A percentile compares a stretch with the other conserved stretches of the same genome.
phyloP scores from a whole-genome alignment of 73 alveolate species.

The Paramecium sonneborni region DNA sequence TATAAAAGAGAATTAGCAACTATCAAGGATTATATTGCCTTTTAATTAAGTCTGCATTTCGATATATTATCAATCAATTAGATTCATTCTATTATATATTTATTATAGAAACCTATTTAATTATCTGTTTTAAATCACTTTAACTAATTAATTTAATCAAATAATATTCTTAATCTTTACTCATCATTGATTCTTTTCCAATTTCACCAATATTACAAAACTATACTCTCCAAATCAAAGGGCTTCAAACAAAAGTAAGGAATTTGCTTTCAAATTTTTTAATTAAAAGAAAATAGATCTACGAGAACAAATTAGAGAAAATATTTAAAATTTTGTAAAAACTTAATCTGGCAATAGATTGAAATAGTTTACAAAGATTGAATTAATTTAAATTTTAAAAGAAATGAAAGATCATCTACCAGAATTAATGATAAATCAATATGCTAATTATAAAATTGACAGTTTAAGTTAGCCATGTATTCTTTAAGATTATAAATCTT shows the following conservation, averaged over 20 bases:
- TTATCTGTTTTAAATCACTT: no score
- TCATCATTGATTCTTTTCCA: no score
- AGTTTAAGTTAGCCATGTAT: constrained; percentile 37
- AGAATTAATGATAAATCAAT: constrained; percentile 35
- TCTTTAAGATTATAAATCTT: constrained; percentile 8
- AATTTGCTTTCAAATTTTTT: no score
- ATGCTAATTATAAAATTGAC: constrained; percentile 43
- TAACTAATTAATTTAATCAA: no score
- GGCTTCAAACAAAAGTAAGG: no score
- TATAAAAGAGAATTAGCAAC: neutral
- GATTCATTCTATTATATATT: no score
- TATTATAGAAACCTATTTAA: no score
- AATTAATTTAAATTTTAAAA: neutral
- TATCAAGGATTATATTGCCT: neutral
- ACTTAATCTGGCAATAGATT: constrained; percentile 41
- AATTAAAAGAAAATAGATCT: no score
- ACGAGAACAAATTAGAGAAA: constrained; percentile 6
- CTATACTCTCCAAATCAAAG: no score
- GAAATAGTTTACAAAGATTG: neutral
- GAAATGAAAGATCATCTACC: neutral
- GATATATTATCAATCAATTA: no score
- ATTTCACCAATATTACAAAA: no score
- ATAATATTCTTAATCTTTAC: no score
- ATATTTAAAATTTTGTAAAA: constrained; percentile 7
- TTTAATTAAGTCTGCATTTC: neutral